phyloP scores from a whole-genome alignment of 1,284 basidiomycete species.

The Irpex lacteus region DNA sequence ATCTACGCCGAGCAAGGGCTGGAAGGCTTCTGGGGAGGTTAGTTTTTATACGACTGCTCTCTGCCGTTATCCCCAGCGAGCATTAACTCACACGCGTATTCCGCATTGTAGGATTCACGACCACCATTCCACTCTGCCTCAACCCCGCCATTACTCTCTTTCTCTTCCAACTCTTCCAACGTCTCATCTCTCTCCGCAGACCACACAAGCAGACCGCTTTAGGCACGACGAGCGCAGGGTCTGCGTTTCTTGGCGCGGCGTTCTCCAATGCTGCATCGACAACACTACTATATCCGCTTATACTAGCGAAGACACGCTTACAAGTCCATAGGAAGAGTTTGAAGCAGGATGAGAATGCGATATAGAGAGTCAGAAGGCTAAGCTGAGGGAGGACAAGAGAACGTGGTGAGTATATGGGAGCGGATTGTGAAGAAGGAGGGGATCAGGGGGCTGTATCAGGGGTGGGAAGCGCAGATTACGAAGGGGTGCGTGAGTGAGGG shows the following conservation, averaged over 20 bases:
- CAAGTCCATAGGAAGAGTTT: slow-evolving; percentile 33
- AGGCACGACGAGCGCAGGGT: slow-evolving; percentile 30
- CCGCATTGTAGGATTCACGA: slow-evolving; percentile 41
- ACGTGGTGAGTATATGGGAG: slow-evolving; percentile 24
- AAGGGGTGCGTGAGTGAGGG: slow-evolving; percentile 57
- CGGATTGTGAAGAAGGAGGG: slow-evolving; percentile 27
- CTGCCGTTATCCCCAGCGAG: neutral
- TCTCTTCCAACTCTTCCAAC: slow-evolving; percentile 46
- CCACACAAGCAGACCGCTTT: slow-evolving; percentile 1
- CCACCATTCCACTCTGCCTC: slow-evolving; percentile 45
- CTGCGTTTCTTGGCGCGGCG: slow-evolving; percentile 52
- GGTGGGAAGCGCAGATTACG: slow-evolving; percentile 47
- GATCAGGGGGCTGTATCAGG: slow-evolving; percentile 46
- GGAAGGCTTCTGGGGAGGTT: slow-evolving; percentile 55
- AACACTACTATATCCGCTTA: slow-evolving; percentile 49
- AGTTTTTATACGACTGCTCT: slow-evolving; percentile 6
- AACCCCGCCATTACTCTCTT: slow-evolving; percentile 55
- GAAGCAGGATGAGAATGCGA: neutral
- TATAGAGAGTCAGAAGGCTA: slow-evolving; percentile 5
- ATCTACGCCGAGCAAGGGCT: slow-evolving; percentile 49
- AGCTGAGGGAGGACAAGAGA: slow-evolving; percentile 16
- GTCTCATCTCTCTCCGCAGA: slow-evolving; percentile 32
- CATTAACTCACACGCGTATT: neutral
- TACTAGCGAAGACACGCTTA: slow-evolving; percentile 55
- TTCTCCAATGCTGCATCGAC: slow-evolving; percentile 43